Conservation (phyloP, 2,329 filamentous ascomycete species). For the Stagonosporopsis tanaceti region DNA sequence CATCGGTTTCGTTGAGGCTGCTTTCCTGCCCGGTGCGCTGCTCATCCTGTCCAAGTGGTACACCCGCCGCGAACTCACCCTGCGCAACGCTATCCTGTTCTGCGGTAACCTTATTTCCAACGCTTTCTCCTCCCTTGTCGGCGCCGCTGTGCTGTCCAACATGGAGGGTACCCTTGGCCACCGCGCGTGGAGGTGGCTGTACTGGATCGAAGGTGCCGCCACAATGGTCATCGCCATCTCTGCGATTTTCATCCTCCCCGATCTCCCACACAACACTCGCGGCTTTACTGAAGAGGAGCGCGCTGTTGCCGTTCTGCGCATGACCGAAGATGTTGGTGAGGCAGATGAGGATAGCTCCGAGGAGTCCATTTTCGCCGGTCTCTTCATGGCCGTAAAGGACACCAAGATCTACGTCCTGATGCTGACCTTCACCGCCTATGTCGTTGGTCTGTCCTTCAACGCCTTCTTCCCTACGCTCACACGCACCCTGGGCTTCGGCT, state of each 20-base stretch:
- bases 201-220: slow-evolving; percentile 51
- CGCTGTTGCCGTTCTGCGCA: slow-evolving; percentile 48
- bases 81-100: slow-evolving; percentile 52
- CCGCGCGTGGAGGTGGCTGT: slow-evolving; percentile 52
- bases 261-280: slow-evolving; percentile 50
- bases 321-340: slow-evolving; percentile 61
- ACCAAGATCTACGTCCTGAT: slow-evolving; percentile 71
- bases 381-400: slow-evolving; percentile 68
- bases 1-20: slow-evolving; percentile 50
- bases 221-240: slow-evolving; percentile 45
- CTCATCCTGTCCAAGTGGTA: slow-evolving; percentile 73
- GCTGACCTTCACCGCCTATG: slow-evolving; percentile 68
- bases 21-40: slow-evolving; percentile 69
- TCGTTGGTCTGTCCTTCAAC: slow-evolving; percentile 58
- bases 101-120: slow-evolving; percentile 55
- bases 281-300: slow-evolving; percentile 59
- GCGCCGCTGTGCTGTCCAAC: slow-evolving; percentile 51
- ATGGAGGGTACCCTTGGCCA: slow-evolving; percentile 48
- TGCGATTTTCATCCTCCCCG: slow-evolving; percentile 43
- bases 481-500: slow-evolving; percentile 49
- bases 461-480: slow-evolving; percentile 48
- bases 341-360: slow-evolving; percentile 52
- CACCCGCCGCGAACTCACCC: slow-evolving; percentile 60
- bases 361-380: slow-evolving; percentile 62
- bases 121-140: slow-evolving; percentile 55